Evolutionary conservation across 73 alveolate genomes (phyloP).

Genomic region (Tetrahymena malaccensis): DNA sequence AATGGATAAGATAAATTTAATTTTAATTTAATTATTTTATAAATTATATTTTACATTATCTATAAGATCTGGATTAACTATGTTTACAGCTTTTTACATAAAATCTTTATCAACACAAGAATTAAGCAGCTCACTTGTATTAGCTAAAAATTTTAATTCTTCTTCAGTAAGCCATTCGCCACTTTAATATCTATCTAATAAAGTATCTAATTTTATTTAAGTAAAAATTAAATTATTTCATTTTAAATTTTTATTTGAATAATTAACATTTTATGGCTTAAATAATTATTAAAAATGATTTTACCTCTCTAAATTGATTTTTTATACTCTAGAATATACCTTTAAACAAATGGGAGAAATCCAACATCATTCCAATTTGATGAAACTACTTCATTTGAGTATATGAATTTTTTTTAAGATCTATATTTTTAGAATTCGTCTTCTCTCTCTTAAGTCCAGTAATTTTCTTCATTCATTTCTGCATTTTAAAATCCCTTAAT

Average conservation of each 20-base stretch:
- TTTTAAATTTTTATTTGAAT: too few species aligned
- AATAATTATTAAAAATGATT: too few species aligned
- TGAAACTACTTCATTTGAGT: neutral
- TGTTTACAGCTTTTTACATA: slow-evolving; percentile 1
- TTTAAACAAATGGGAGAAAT: slow-evolving; percentile 2
- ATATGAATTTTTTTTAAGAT: neutral
- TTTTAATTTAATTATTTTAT: neutral
- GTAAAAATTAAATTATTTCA: too few species aligned
- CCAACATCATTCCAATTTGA: neutral
- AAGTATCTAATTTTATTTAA: neutral
- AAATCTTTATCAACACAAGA: slow-evolving; percentile 26
- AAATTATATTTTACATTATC: neutral
- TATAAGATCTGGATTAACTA: neutral
- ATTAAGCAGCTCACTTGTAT: slow-evolving; percentile 28
- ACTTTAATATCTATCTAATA: slow-evolving; percentile 1
- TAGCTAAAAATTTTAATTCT: slow-evolving; percentile 36
- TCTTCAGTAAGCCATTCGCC: slow-evolving; percentile 36
- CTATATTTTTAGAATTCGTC: neutral
- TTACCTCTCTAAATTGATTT: slow-evolving; percentile 14
- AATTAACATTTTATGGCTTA: too few species aligned
- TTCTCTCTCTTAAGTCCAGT: neutral
- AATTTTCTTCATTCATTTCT: neutral
- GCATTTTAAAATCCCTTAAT: neutral
- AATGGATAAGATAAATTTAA: neutral
- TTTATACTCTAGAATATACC: neutral